Conservation (phyloP, 73 alveolate species). For the Paramecium sexaurelia region DNA sequence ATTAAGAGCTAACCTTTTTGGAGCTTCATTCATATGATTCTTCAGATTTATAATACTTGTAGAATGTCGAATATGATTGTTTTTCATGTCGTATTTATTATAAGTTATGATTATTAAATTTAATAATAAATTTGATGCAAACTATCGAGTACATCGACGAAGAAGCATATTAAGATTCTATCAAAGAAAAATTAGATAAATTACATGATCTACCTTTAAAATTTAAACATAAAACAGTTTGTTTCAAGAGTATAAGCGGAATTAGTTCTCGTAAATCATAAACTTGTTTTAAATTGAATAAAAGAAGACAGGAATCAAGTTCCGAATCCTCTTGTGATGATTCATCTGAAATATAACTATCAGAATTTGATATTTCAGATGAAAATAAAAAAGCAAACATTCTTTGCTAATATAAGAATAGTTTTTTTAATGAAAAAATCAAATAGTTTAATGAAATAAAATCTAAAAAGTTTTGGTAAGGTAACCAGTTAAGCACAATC, state of each 20-base stretch:
- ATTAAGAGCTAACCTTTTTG: conserved; percentile 25
- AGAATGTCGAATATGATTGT: conserved; percentile 15
- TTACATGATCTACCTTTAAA: background rate
- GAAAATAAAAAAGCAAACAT: conserved; percentile 16
- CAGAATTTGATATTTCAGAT: conserved; percentile 45
- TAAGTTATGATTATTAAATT: background rate
- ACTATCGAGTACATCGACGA: background rate
- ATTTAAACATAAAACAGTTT: conserved; percentile 17
- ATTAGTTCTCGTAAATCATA: background rate
- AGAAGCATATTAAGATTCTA: background rate
- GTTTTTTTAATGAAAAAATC: conserved; percentile 38
- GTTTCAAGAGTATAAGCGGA: background rate
- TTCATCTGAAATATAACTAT: background rate
- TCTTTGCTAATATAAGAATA: conserved; percentile 14
- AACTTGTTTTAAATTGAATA: background rate
- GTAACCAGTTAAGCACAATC: background rate
- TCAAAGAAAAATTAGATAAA: background rate
- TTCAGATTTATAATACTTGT: background rate
- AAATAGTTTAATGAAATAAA: conserved; percentile 14
- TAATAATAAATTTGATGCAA: background rate
- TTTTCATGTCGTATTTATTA: background rate
- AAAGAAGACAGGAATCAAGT: background rate
- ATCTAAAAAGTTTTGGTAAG: background rate
- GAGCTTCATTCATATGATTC: conserved; percentile 15
- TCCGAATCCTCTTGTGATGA: background rate